A percentile compares a stretch with the other conserved stretches of the same genome.
Conservation (phyloP, 257 asterid species). For the Solanum chiquidenum region DNA sequence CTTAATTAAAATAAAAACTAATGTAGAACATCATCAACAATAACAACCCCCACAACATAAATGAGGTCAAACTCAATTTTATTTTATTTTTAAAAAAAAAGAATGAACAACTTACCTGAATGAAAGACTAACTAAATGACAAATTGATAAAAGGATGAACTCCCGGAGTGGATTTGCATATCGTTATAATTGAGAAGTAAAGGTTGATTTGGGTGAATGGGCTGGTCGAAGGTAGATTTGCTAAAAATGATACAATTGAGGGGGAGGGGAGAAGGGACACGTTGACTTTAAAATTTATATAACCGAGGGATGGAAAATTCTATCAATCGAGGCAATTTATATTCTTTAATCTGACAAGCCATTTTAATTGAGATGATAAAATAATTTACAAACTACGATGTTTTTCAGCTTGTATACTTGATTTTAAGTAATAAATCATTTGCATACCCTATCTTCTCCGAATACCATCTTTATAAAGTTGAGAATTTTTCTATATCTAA, state of each 20-base stretch:
- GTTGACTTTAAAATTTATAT: too few species aligned
- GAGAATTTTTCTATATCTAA: background rate
- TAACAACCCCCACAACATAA: background rate
- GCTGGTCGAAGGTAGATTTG: background rate
- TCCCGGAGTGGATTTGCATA: too few species aligned
- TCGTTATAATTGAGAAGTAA: background rate
- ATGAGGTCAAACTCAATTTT: background rate
- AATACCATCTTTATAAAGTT: too few species aligned
- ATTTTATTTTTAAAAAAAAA: too few species aligned
- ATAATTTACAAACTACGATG: too few species aligned
- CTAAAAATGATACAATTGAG: background rate
- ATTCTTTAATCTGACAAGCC: too few species aligned
- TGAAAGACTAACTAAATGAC: background rate
- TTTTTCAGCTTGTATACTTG: background rate
- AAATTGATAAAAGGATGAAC: background rate
- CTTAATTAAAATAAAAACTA: background rate
- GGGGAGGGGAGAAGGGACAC: background rate
- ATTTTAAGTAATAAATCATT: background rate
- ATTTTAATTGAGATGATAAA: too few species aligned
- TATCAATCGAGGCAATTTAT: too few species aligned
- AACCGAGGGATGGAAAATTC: background rate
- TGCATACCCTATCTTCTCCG: background rate
- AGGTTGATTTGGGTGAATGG: background rate
- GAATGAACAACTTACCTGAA: too few species aligned
- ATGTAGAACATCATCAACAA: background rate